phyloP scores from a whole-genome alignment of 1,284 basidiomycete species.

The Ceratobasidium sp. region DNA sequence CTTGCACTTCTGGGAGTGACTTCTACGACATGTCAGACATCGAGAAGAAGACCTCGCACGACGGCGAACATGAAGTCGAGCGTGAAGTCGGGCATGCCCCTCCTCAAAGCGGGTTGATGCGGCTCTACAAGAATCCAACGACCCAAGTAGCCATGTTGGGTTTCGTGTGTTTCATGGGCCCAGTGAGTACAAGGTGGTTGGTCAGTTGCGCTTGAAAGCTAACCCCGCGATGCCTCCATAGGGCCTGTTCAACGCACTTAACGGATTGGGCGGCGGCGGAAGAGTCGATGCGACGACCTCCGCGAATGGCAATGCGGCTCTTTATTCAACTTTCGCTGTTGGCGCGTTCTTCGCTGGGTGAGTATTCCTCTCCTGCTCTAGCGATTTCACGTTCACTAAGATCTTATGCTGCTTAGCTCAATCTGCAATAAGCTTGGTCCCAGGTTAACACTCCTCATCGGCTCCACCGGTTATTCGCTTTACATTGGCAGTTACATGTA shows the following conservation, averaged over 20 bases:
- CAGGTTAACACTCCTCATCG: constrained; percentile 76
- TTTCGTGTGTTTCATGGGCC: constrained; percentile 75
- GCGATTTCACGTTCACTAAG: too few species aligned
- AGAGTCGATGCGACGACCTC: constrained; percentile 71
- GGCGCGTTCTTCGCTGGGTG: constrained; percentile 53
- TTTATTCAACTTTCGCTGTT: constrained; percentile 76
- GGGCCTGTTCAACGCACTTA: constrained; percentile 60
- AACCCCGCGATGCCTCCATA: constrained; percentile 3
- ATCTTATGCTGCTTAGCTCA: constrained; percentile 61
- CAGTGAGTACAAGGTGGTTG: constrained; percentile 44
- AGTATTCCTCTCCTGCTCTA: neutral
- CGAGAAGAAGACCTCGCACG: constrained; percentile 33
- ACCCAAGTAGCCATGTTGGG: constrained; percentile 70
- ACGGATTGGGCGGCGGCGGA: constrained; percentile 73
- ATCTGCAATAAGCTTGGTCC: constrained; percentile 84
- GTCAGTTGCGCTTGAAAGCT: neutral
- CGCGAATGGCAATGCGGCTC: constrained; percentile 72
- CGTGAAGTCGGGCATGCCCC: constrained; percentile 26
- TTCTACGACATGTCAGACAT: constrained; percentile 36
- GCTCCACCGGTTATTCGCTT: constrained; percentile 77
- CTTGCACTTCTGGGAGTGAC: neutral
- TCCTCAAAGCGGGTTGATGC: constrained; percentile 51
- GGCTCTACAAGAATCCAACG: constrained; percentile 64
- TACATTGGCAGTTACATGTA: constrained; percentile 82
- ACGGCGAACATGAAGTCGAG: constrained; percentile 7